Conservation (phyloP, 257 asterid species). For the Agastache rugosa region DNA sequence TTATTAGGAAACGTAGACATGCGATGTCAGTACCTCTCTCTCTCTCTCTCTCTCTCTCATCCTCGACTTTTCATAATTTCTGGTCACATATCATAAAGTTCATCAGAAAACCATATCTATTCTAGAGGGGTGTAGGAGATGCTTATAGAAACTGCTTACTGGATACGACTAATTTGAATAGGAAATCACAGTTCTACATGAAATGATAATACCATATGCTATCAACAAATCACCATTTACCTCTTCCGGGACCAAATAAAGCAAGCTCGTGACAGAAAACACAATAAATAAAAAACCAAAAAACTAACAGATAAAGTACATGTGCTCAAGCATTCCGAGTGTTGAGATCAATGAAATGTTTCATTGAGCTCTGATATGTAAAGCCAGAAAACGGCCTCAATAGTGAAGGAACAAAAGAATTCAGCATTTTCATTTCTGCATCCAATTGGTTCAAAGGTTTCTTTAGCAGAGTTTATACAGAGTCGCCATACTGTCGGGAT, state of each 20-base stretch:
- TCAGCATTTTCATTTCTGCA: conserved; percentile 41
- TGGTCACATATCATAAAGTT: not conserved
- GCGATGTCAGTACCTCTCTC: too few species aligned
- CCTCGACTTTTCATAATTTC: not conserved
- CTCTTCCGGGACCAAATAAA: conserved; percentile 6
- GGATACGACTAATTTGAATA: not conserved
- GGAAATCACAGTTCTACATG: not conserved
- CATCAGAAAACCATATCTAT: not conserved
- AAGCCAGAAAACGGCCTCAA: conserved; percentile 12
- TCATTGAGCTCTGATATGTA: conserved; percentile 14
- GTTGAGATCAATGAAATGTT: conserved; percentile 17
- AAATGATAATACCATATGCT: not conserved
- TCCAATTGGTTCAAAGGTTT: conserved; percentile 29
- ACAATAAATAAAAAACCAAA: conserved; percentile 23
- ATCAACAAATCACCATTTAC: not conserved
- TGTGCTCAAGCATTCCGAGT: conserved; percentile 5
- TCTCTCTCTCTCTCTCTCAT: too few species aligned
- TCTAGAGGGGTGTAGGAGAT: not conserved
- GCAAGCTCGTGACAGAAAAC: conserved; percentile 24
- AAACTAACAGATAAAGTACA: conserved; percentile 25
- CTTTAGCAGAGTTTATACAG: conserved; percentile 26
- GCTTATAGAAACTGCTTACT: not conserved
- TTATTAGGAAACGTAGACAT: too few species aligned
- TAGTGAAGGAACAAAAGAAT: conserved; percentile 33
- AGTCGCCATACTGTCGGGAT: not conserved